Base-by-base conservation (phyloP, 345 rosid species). In the Stellera chamaejasme region DNA sequence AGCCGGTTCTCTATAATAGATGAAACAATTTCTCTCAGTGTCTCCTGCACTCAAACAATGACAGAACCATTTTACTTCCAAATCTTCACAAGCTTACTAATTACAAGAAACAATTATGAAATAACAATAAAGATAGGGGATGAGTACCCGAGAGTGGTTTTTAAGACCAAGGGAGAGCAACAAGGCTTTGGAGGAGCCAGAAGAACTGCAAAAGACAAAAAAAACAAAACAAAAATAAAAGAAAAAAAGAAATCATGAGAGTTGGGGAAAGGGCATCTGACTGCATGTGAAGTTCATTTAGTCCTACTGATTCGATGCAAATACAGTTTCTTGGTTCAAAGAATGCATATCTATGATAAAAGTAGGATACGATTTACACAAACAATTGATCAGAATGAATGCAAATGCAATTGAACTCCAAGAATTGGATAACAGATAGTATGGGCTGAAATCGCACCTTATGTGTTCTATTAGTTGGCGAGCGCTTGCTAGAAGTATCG, bases 121-220 rank as follows among this genome's bases (percentile, higher is more conserved):
- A 19, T 19, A 19, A 19, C 23, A 19, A 19, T 19, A 60, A 43
- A 25, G 11, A 19, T 10, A 15, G 26, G 19, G 11, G 15, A 41
- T 27, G 50, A 60, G 45, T 85, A 88, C 98, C 92, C 11, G 11
- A 23, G 95, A 82, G 73, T 88, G 97, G 68, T 88, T 91, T 72
- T 77, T 88, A 42, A 92, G 97, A 59, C 98, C 97, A 14, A 92
- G 95, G 42, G 97, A 77, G 14, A 92, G 80, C 62, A 92, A 76
- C 72, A 92, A 68, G 10, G 93, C 76, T 83, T 48, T 75, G 25
- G 95, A 75, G 48, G 81, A 74, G 42, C 76, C 88, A 39, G 69
- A 66, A 54, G 68, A 60, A 67, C 88, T 82, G 82, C 66, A 27
- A 52, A 19, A 19, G 23, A 19, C 23, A 19, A 19, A 19, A 19